Base-by-base conservation (phyloP, 179 eudicot species). In the Actinidia arguta region DNA sequence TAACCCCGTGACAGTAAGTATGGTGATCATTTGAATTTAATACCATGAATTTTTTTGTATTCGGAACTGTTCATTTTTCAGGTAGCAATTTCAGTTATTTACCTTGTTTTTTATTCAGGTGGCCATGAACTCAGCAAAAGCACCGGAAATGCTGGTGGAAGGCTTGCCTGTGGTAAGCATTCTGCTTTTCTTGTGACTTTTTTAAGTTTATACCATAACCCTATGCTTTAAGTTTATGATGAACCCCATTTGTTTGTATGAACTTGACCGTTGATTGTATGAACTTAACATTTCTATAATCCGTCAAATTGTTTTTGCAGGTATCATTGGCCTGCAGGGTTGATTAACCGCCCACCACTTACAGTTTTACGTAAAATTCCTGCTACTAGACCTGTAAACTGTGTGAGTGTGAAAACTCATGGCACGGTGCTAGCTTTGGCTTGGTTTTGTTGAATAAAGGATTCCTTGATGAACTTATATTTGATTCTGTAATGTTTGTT, bases 41-140 rank as follows among this genome's bases (percentile, higher is more conserved):
- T n/a, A n/a, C n/a, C n/a, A n/a, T n/a, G n/a, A n/a, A n/a, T n/a
- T n/a, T n/a, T n/a, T n/a, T n/a, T n/a, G 16, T 58, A 24, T 58
- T 58, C 6, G 63, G 63, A 58, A 58, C 22, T 58, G 5, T 70
- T 70, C 13, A 13, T n/a, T 77, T n/a, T 31, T 64, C 63, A 18
- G 24, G 51, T 78, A 73, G 39, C 31, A 13, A 6, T 12, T 55
- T 39, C 74, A 25, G 16, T 44, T 69, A 46, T 31, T 1, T 25
- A 12, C 13, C 22, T 31, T 11, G 52, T 20, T 78, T 52, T 4
- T 27, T n/a, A 50, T 51, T 51, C 81, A 85, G 87, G 87, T 24
- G 87, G 87, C 51, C 87, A 84, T 81, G 87, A 81, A 63, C 87
- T 84, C 17, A 84, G 87, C 84, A 84, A 84, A 77, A 27, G 47